Evolutionary conservation across 1,284 basidiomycete genomes (phyloP).

Genomic region (Fomitopsis schrenkii): DNA sequence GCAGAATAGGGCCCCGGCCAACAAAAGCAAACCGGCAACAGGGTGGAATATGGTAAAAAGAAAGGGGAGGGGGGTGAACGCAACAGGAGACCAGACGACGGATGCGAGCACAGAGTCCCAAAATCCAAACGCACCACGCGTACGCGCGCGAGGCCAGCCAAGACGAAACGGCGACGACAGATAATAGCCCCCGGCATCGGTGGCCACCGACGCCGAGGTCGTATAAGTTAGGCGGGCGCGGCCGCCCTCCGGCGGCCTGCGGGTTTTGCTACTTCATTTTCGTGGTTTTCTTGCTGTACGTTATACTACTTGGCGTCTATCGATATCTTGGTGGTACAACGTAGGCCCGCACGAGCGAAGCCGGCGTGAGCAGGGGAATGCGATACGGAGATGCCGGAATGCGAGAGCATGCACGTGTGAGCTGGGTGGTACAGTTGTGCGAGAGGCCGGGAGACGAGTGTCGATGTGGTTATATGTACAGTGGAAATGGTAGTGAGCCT

Average conservation of each 20-base stretch:
- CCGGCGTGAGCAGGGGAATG: conserved; percentile 13
- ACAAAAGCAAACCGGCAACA: conserved; percentile 13
- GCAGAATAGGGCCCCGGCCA: conserved; percentile 10
- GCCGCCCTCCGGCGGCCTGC: conserved; percentile 18
- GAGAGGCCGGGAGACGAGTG: conserved; percentile 16
- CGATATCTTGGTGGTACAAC: conserved; percentile 32
- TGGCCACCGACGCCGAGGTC: conserved; percentile 19
- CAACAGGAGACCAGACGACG: conserved; percentile 15
- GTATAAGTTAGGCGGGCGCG: conserved; percentile 38
- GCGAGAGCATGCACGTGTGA: conserved; percentile 41
- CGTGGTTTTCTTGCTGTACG: conserved; percentile 20
- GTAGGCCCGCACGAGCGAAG: conserved; percentile 10
- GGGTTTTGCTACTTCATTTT: conserved; percentile 17
- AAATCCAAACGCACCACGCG: conserved; percentile 39
- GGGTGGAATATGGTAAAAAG: conserved; percentile 1
- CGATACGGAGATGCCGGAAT: conserved; percentile 18
- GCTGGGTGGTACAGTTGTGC: conserved; percentile 35
- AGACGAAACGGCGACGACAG: conserved; percentile 21
- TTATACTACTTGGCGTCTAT: conserved; percentile 25
- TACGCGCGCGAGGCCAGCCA: conserved; percentile 18
- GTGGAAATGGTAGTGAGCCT: conserved; percentile 14
- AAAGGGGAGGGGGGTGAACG: conserved; percentile 15
- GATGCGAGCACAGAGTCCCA: conserved; percentile 33
- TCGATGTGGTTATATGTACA: conserved; percentile 18
- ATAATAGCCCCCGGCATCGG: conserved; percentile 30